These are phyloP conservation scores for Botrytis squamosa DNA, from an alignment of 2,329 filamentous ascomycete genomes.

Conservation along the genomic window DNA sequence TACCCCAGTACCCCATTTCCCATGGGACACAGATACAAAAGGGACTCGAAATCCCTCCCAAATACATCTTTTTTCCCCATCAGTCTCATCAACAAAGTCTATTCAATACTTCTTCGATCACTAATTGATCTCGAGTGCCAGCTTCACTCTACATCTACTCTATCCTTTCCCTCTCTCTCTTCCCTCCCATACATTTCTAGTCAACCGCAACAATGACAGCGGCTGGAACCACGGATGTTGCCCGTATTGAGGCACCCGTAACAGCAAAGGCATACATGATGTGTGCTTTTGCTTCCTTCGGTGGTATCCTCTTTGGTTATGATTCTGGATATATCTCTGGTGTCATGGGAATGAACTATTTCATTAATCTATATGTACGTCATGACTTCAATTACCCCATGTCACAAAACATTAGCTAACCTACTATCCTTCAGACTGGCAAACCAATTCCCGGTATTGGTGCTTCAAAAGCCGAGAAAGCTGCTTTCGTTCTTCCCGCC, in stretches of 20 bases:
- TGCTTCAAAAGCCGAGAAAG: constrained; percentile 22
- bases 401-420: neutral
- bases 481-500: constrained; percentile 43
- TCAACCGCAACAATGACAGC: constrained; percentile 16
- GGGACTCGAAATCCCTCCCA: constrained; percentile 8
- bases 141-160: neutral
- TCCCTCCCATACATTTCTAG: neutral
- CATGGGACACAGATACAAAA: constrained; percentile 16
- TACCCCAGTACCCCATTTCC: neutral
- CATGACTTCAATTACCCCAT: constrained; percentile 21
- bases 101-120: neutral
- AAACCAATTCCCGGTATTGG: constrained; percentile 27
- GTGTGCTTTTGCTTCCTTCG: constrained; percentile 69
- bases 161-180: neutral
- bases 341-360: constrained; percentile 48
- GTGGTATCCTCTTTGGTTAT: constrained; percentile 60
- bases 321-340: constrained; percentile 75
- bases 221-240: constrained; percentile 58
- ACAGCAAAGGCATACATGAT: constrained; percentile 68
- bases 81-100: neutral
- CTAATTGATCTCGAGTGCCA: neutral
- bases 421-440: constrained; percentile 21
- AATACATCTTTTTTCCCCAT: neutral
- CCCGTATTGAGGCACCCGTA: constrained; percentile 65
- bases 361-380: constrained; percentile 33